phyloP scores from a whole-genome alignment of 2,329 filamentous ascomycete genomes.

The Phoma sp. region DNA sequence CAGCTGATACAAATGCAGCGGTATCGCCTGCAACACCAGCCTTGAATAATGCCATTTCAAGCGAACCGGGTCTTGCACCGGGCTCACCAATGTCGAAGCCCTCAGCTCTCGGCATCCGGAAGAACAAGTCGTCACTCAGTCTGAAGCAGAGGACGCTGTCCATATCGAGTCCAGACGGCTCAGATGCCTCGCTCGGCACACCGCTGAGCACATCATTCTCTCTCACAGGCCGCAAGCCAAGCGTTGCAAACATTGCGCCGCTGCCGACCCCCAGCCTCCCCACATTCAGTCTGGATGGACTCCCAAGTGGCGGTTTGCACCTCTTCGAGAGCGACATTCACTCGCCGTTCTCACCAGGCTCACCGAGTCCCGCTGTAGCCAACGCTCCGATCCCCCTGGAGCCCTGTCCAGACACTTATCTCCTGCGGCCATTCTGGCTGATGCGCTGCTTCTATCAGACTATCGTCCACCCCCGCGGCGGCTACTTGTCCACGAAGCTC shows the following conservation, averaged over 20 bases:
- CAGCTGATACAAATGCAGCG: slow-evolving; percentile 50
- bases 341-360: slow-evolving; percentile 66
- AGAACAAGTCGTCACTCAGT: slow-evolving; percentile 64
- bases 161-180: slow-evolving; percentile 62
- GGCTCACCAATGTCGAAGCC: slow-evolving; percentile 45
- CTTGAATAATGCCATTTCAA: slow-evolving; percentile 49
- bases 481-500: slow-evolving; percentile 87
- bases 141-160: slow-evolving; percentile 78
- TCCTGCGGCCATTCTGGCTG: slow-evolving; percentile 96
- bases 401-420: slow-evolving; percentile 84
- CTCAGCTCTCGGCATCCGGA: slow-evolving; percentile 47
- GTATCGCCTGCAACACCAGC: slow-evolving; percentile 48
- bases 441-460: slow-evolving; percentile 96
- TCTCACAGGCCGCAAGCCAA: slow-evolving; percentile 53
- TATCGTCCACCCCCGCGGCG: slow-evolving; percentile 86
- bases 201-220: slow-evolving; percentile 73
- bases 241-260: slow-evolving; percentile 66
- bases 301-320: slow-evolving; percentile 71
- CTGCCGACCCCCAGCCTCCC: slow-evolving; percentile 71
- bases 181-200: slow-evolving; percentile 74
- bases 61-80: slow-evolving; percentile 49
- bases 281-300: slow-evolving; percentile 63
- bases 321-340: slow-evolving; percentile 87
- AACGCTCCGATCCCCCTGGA: slow-evolving; percentile 81
- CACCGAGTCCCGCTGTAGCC: slow-evolving; percentile 65